phyloP scores from a whole-genome alignment of 805 yeast species.

The Cyberlindnera euphorbiiphila region DNA sequence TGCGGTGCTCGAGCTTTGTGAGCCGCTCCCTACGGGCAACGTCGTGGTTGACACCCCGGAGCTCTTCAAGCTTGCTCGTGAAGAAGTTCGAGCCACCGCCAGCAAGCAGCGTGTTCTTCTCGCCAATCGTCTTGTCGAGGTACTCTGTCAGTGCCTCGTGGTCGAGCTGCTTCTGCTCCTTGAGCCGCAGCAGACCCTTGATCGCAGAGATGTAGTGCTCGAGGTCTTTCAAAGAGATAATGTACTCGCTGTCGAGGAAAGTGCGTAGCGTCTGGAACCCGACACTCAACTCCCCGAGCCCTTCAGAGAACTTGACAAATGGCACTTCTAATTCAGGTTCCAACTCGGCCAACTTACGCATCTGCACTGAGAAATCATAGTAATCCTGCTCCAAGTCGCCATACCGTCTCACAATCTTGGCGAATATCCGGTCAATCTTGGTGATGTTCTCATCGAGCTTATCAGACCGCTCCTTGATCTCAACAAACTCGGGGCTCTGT shows the following conservation, averaged over 20 bases:
- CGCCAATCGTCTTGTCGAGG: constrained; percentile 63
- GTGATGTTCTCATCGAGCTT: constrained; percentile 79
- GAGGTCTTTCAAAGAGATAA: constrained; percentile 80
- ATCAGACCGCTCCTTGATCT: constrained; percentile 76
- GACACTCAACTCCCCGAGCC: constrained; percentile 40
- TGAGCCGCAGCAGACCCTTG: constrained; percentile 67
- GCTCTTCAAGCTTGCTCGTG: constrained; percentile 54
- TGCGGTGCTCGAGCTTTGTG: constrained; percentile 44
- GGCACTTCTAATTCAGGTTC: constrained; percentile 39
- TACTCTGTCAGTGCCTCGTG: constrained; percentile 83
- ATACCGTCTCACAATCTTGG: constrained; percentile 68
- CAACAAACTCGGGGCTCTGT: constrained; percentile 74
- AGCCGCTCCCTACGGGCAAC: constrained; percentile 49
- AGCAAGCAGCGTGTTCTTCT: constrained; percentile 50
- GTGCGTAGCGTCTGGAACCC: constrained; percentile 42
- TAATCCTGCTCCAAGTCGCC: constrained; percentile 71
- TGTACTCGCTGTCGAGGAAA: constrained; percentile 71
- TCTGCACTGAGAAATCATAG: constrained; percentile 64
- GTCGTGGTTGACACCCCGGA: constrained; percentile 61
- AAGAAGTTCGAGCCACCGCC: constrained; percentile 52
- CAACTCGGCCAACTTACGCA: constrained; percentile 59
- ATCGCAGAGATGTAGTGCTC: constrained; percentile 72
- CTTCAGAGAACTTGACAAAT: constrained; percentile 43
- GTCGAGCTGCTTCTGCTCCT: constrained; percentile 89
- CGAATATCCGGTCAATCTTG: constrained; percentile 74